Base-by-base conservation (phyloP, 345 rosid species). In the Nephelium lappaceum region DNA sequence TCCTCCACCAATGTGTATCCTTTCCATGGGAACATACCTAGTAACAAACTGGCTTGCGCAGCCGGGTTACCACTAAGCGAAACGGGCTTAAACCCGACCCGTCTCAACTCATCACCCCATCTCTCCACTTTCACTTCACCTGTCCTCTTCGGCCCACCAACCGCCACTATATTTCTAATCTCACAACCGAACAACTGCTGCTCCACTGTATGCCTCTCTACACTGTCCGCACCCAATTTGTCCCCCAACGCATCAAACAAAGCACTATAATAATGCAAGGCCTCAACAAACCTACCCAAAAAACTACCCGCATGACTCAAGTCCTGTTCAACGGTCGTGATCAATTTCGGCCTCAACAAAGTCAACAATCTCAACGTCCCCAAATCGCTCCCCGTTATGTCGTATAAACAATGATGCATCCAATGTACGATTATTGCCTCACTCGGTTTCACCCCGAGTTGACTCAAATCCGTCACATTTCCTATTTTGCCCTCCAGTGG, bases 401-500 rank as follows among this genome's bases (percentile, higher is more conserved):
- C 99, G 75, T 93, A 95, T 68, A 95, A 58, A 77, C 97, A 88
- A 71, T 95, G 99, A 60, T 95, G 98, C 99, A 93, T 95, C 98
- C 98, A 95, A 69, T 95, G 99, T 11, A 95, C 97, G 58, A 95
- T 93, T 55, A 90, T 87, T 1, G 97, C 89, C 80, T 95, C 99
- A 7, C 84, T 85, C 5, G 86, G 86, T 51, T 88, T 83, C 23
- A 86, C 82, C 53, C 89, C 91, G 77, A 95, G 95, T 74, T 86
- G 93, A 67, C 83, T 80, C 76, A 77, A 69, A 58, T 92, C 98
- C 5, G 53, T 71, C 31, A 91, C 57, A 45, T 75, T 86, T 67
- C 98, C 98, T 61, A 93, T 89, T 82, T 91, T 95, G 42, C 99
- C 99, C 78, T 92, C 88, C 16, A 93, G 11, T 0, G 97, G 93